A percentile compares a stretch with the other conserved stretches of the same genome.
These are phyloP conservation scores for Vaucheria bursata DNA, from an alignment of 352 stramenopile species.

Conservation along the genomic window DNA sequence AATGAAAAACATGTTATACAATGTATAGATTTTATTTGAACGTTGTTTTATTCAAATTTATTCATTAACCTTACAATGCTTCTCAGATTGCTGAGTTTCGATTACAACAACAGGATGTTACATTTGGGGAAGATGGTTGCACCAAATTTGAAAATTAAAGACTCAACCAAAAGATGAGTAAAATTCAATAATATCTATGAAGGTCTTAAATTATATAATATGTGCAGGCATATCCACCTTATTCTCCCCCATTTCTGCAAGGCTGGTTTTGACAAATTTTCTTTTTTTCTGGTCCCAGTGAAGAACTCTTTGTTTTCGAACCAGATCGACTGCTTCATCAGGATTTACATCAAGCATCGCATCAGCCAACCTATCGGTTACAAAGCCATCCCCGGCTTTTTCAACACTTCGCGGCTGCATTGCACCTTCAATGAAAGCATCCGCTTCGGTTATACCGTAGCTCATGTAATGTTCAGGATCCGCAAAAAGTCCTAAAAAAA, in stretches of 20 bases:
- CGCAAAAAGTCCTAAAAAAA: neutral
- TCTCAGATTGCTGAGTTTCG: too few relatives aligned
- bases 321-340: conserved; percentile 92
- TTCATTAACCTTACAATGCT: neutral
- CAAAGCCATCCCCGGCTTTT: conserved; percentile 34
- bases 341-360: conserved; percentile 94
- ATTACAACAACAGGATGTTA: too few relatives aligned
- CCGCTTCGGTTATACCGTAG: conserved; percentile 30
- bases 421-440: conserved; percentile 31
- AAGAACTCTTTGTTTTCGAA: conserved; percentile 92
- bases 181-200: too few relatives aligned
- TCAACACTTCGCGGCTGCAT: conserved; percentile 40
- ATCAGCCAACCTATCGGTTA: conserved; percentile 53
- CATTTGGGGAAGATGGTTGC: too few relatives aligned
- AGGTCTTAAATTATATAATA: too few relatives aligned
- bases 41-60: too few relatives aligned
- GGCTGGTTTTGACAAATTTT: conserved; percentile 84
- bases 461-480: conserved; percentile 22
- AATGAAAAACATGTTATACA: too few relatives aligned
- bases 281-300: conserved; percentile 98
- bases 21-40: too few relatives aligned
- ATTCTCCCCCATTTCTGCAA: conserved; percentile 66
- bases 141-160: too few relatives aligned
- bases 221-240: too few relatives aligned
- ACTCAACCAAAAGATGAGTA: too few relatives aligned